These are phyloP conservation scores for Jamesozyma piceae DNA, from an alignment of 805 yeast species.

Conservation along the genomic window DNA sequence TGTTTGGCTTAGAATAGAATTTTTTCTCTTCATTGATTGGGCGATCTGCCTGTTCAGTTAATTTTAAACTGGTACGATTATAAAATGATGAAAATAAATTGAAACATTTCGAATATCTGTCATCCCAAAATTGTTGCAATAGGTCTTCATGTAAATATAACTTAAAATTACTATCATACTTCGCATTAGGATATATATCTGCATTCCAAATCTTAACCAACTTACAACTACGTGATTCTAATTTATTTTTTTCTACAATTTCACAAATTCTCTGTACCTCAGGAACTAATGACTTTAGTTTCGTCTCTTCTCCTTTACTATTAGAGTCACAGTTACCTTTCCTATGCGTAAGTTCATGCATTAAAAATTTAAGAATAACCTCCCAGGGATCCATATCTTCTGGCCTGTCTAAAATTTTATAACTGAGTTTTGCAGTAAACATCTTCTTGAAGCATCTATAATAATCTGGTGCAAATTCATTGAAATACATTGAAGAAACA, in stretches of 20 bases:
- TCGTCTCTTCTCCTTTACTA: slow-evolving; percentile 4
- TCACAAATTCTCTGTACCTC: slow-evolving; percentile 2
- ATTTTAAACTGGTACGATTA: slow-evolving; percentile 16
- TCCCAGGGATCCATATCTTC: slow-evolving; percentile 20
- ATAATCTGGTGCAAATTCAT: slow-evolving; percentile 24
- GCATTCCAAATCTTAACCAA: slow-evolving; percentile 14
- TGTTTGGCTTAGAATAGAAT: neutral
- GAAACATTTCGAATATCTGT: slow-evolving; percentile 9
- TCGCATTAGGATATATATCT: slow-evolving; percentile 13
- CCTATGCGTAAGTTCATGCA: slow-evolving; percentile 10
- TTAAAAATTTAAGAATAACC: slow-evolving; percentile 20
- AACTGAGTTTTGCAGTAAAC: slow-evolving; percentile 24
- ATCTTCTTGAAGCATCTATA: slow-evolving; percentile 25
- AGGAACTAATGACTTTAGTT: slow-evolving; percentile 4
- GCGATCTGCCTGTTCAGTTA: slow-evolving; percentile 9
- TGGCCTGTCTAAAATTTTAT: slow-evolving; percentile 20
- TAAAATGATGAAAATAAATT: slow-evolving; percentile 24
- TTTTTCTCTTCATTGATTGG: slow-evolving; percentile 2
- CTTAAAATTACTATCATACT: slow-evolving; percentile 7
- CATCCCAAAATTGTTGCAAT: slow-evolving; percentile 9
- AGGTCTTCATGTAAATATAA: slow-evolving; percentile 13
- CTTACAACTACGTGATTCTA: neutral
- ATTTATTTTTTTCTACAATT: neutral
- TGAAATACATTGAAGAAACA: slow-evolving; percentile 23
- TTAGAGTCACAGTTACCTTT: neutral